Base-by-base conservation (phyloP, 371 early-diverging fungal species). In the Coemansia sp. region DNA sequence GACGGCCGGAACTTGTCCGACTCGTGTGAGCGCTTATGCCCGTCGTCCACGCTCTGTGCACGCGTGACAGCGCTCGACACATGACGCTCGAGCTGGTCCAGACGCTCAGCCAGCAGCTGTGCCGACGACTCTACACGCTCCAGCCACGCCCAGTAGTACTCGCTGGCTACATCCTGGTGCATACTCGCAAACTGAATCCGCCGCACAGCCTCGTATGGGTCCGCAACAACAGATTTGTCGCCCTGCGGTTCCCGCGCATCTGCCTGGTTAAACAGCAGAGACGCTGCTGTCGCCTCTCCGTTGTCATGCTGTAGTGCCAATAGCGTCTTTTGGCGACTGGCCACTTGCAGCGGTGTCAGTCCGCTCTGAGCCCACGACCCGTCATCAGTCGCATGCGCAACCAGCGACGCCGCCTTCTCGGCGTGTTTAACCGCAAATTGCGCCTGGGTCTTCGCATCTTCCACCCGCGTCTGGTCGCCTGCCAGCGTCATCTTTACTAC, bases 121-220 rank as follows among this genome's bases (percentile, higher is more conserved):
- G 72, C 65, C 46, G 65, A 52, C 1, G 61, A 21, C 65, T 80
- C 80, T n/a, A 62, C 69, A 23, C 69, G 66, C 21, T 58, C 12
- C 26, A 80, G 41, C 80, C 80, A 80, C 46, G 65, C 67, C 81
- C 80, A 80, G 62, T 68, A 80, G 64, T 66, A 80, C 41, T 80
- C 80, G 53, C 66, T 62, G 21, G 80, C 69, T 1, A 69, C 66
- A n/a, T 69, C 61, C 17, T 71, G 60, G 66, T 80, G 56, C 44
- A 80, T 59, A 36, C 73, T 64, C 54, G 73, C 67, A 7, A 73
- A 55, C 60, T 80, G 80, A 21, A 80, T 79, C 9, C 80, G 65
- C n/a, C 80, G 51, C 36, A 76, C 67, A 0, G 70, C 78, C 64
- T 80, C 80, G 13, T 41, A 59, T 17, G 79, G 67, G 13, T 80